These are phyloP conservation scores for Dissophora globulifera DNA, from an alignment of 192 early-diverging fungal genomes.

Conservation along the genomic window DNA sequence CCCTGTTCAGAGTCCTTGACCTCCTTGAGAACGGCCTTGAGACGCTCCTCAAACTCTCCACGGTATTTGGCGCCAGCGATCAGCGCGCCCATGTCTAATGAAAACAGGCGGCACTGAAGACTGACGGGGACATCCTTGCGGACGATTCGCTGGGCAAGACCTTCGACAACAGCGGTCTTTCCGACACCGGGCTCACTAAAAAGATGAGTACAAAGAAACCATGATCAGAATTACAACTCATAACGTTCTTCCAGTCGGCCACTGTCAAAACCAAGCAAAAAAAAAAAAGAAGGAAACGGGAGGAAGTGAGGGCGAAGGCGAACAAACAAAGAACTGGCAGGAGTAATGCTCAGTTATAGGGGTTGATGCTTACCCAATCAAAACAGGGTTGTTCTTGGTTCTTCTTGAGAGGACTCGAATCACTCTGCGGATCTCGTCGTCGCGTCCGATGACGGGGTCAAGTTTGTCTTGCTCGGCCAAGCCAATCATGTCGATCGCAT, in stretches of 20 bases:
- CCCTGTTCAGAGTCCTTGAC: conserved; percentile 89
- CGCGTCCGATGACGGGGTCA: conserved; percentile 96
- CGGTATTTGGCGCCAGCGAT: conserved; percentile 95
- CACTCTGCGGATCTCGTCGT: conserved; percentile 95
- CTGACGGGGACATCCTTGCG: conserved; percentile 90
- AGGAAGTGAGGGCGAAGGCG: background rate
- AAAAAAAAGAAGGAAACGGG: background rate
- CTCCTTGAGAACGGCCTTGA: conserved; percentile 96
- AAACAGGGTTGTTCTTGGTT: conserved; percentile 92
- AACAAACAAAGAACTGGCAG: conserved; percentile 1
- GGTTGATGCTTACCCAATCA: conserved; percentile 70
- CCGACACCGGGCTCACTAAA: conserved; percentile 79
- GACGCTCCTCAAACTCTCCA: conserved; percentile 98
- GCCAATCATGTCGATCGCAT: conserved; percentile 88
- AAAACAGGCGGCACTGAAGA: conserved; percentile 84
- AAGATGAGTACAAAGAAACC: conserved; percentile 50
- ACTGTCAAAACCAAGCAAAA: too few relatives aligned
- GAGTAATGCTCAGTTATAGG: background rate
- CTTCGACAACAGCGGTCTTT: conserved; percentile 92
- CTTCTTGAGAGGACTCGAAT: conserved; percentile 91
- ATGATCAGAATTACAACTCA: too few relatives aligned
- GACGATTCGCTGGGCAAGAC: conserved; percentile 94
- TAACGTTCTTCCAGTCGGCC: too few relatives aligned
- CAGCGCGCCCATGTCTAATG: conserved; percentile 96
- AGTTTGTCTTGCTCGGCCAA: conserved; percentile 90